These are phyloP conservation scores for Pseudevernia furfuracea DNA, from an alignment of 495 filamentous ascomycete species.

Conservation along the genomic window DNA sequence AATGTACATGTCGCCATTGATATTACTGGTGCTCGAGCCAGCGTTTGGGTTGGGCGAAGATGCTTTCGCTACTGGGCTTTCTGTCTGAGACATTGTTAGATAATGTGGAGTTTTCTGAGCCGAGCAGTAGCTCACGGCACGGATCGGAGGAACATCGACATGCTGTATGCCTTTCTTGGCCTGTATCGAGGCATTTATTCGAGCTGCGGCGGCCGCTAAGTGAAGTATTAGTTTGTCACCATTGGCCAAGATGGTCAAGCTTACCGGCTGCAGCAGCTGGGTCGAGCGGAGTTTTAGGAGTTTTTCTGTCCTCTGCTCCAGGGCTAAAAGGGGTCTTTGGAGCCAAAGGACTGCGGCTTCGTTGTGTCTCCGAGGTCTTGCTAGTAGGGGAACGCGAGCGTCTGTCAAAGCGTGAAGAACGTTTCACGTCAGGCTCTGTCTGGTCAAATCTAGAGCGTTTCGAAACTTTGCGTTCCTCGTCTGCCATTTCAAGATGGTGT, in stretches of 20 bases:
- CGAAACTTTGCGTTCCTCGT: conserved; percentile 61
- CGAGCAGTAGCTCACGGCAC: conserved; percentile 41
- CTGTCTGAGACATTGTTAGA: conserved; percentile 37
- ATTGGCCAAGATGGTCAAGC: conserved; percentile 8
- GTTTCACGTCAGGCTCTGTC: conserved; percentile 67
- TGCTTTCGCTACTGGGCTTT: conserved; percentile 42
- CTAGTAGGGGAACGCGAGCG: conserved; percentile 75
- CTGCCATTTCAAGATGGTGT: conserved; percentile 50
- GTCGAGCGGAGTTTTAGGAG: conserved; percentile 46
- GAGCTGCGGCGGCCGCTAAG: conserved; percentile 81
- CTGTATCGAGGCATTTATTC: conserved; percentile 87
- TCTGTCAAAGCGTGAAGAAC: conserved; percentile 69
- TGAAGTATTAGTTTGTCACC: conserved; percentile 14
- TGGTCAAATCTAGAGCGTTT: conserved; percentile 93
- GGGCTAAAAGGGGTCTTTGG: conserved; percentile 48
- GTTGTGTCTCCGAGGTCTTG: conserved; percentile 50
- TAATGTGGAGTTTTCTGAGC: background rate
- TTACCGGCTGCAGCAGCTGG: conserved; percentile 83
- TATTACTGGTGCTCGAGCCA: conserved; percentile 47
- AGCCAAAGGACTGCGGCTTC: conserved; percentile 71
- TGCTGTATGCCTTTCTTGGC: conserved; percentile 90
- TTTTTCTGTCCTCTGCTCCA: conserved; percentile 40
- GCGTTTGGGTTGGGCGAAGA: conserved; percentile 37
- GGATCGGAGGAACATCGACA: conserved; percentile 87
- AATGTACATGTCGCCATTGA: conserved; percentile 84